Percentiles rank a stretch among this genome's conserved stretches.
phyloP scores from a whole-genome alignment of 192 early-diverging fungal species.

The Mortierella claussenii region DNA sequence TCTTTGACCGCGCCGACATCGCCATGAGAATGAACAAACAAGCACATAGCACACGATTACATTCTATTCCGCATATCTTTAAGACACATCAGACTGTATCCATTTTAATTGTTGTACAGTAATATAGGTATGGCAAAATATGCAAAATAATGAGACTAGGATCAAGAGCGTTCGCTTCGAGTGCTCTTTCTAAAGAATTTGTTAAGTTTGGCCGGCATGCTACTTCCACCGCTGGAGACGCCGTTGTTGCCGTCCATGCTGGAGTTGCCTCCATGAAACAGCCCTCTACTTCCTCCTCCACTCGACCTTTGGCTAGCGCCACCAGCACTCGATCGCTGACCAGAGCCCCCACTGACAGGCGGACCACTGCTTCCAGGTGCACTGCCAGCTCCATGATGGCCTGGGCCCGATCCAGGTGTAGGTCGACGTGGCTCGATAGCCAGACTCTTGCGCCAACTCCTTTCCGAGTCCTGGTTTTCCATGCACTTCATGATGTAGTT shows the following conservation, averaged over 20 bases:
- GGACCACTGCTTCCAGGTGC: neutral
- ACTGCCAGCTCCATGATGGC: neutral
- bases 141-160: neutral
- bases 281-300: conserved; percentile 8
- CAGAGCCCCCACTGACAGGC: neutral
- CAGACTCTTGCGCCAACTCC: conserved; percentile 38
- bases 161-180: conserved; percentile 21
- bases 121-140: neutral
- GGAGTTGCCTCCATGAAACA: conserved; percentile 34
- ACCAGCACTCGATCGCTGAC: conserved; percentile 15
- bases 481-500: conserved; percentile 46
- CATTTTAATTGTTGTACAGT: neutral
- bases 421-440: conserved; percentile 51
- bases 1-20: neutral
- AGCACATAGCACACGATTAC: too few species aligned
- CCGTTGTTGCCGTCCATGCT: conserved; percentile 26
- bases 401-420: neutral
- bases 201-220: conserved; percentile 22
- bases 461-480: conserved; percentile 38
- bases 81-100: too few species aligned
- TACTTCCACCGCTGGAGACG: conserved; percentile 3
- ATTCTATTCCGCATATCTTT: too few species aligned
- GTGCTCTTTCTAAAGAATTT: conserved; percentile 51
- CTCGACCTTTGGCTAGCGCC: neutral
- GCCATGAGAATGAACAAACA: too few species aligned